Evolutionary conservation across 129 eudicot genomes (phyloP), one percentile per base, ranked within the genome.

Genomic region (Helichrysum umbraculigerum): DNA sequence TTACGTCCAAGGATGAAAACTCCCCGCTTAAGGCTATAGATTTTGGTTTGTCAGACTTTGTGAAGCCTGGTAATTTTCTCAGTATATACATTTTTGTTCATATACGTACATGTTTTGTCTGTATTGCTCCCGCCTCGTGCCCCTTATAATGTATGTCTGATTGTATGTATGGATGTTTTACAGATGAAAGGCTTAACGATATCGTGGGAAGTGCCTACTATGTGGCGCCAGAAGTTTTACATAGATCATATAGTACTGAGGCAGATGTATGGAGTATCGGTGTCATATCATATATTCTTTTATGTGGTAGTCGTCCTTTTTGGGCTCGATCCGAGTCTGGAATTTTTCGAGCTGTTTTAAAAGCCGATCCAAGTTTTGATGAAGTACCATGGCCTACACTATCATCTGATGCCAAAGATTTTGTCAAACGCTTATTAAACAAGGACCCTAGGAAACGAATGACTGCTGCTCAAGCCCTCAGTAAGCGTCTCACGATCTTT

Each of bases 281-380:
- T 68, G 99, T 94, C 44, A 91, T 94, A 21, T 83, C 99, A 39
- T 94, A 94, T 78, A 94, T 91, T 59, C 86, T 94, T 21, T 71
- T 94, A 17, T 94, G 99, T 76, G 99, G 99, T 33, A 89, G 96
- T 77, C 88, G 99, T 0, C 99, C 99, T 11, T 94, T 94, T 65
- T 94, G 97, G 97, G 96, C 99, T 67, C 96, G 96, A 69, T 87
- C 96, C 0, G 99, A 95, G 80, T 91, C 99, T 7, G 97, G 99
- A 7, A 91, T 95, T 10, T 91, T 95, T 72, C 83, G 97, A 47
- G 89, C 95, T 11, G 99, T 95, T 76, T 85, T 95, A 29, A 95
- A 88, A 89, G 95, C 97, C 11, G 94, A 95, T 67, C 97, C 93
- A 37, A 87, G 86, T 81, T 95, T 89, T 62, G 93, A 87, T 22